A percentile compares a stretch with the other conserved stretches of the same genome.
phyloP scores from a whole-genome alignment of 805 yeast species.

The Kregervanrija fluxuum region DNA sequence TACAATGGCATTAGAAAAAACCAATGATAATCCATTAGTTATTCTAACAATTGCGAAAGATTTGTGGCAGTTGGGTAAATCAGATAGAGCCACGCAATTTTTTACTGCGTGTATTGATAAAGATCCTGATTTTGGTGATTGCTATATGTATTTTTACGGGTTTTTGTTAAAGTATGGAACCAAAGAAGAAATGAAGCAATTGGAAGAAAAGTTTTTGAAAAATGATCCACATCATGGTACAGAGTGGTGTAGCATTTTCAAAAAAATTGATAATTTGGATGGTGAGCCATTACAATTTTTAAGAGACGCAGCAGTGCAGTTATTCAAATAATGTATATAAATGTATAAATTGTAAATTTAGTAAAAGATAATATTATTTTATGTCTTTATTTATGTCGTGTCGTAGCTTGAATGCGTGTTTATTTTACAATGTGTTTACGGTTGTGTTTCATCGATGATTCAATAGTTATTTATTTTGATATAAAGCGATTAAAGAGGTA shows the following conservation, averaged over 20 bases:
- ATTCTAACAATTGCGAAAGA: conserved; percentile 58
- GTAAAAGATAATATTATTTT: neutral
- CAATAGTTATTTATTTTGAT: too few relatives aligned
- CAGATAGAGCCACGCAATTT: conserved; percentile 63
- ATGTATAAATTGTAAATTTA: neutral
- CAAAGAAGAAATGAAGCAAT: conserved; percentile 28
- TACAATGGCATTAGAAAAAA: conserved; percentile 62
- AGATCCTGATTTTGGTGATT: conserved; percentile 61
- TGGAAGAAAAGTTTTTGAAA: conserved; percentile 29
- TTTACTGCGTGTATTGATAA: conserved; percentile 52
- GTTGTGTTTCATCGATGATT: too few relatives aligned
- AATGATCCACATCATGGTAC: conserved; percentile 58
- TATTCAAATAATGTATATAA: neutral
- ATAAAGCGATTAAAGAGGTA: too few relatives aligned
- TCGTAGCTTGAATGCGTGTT: too few relatives aligned
- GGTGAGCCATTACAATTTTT: conserved; percentile 15
- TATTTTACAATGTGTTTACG: too few relatives aligned
- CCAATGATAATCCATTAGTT: conserved; percentile 53
- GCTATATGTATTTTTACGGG: conserved; percentile 61
- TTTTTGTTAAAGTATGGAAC: conserved; percentile 35
- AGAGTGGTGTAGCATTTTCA: conserved; percentile 47
- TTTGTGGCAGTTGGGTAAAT: conserved; percentile 60
- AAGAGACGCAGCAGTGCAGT: conserved; percentile 11
- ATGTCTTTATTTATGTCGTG: too few relatives aligned
- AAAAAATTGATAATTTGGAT: conserved; percentile 33